phyloP scores from a whole-genome alignment of 192 early-diverging fungal genomes.

The Rhizophagus prolifer region DNA sequence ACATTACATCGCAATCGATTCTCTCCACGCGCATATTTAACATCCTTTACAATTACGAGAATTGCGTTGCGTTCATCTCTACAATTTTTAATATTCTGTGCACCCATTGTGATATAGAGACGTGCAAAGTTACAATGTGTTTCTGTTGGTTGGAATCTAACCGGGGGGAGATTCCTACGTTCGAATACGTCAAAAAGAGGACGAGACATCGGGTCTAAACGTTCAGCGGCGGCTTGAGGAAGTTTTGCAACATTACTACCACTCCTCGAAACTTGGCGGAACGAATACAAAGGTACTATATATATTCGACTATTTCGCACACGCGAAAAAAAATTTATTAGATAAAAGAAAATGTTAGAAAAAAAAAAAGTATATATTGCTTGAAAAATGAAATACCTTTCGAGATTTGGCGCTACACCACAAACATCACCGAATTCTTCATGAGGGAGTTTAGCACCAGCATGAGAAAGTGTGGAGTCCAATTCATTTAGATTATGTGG shows the following conservation, averaged over 20 bases:
- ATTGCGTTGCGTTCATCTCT: constrained; percentile 14
- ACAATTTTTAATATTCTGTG: not conserved
- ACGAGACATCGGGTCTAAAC: not conserved
- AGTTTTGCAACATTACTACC: not conserved
- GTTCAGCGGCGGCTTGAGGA: not conserved
- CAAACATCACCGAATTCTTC: constrained; percentile 10
- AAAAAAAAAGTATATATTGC: not conserved
- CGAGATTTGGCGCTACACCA: not conserved
- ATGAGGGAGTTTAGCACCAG: not conserved
- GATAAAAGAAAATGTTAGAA: not conserved
- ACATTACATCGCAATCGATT: constrained; percentile 27
- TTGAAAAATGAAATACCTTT: not conserved
- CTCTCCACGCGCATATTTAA: not conserved
- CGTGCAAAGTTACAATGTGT: not conserved
- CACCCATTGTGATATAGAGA: not conserved
- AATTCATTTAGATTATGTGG: not conserved
- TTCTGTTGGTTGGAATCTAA: not conserved
- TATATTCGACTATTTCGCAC: not conserved
- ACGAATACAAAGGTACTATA: not conserved
- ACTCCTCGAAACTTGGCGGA: not conserved
- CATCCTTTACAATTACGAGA: constrained; percentile 5
- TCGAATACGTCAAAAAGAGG: not conserved
- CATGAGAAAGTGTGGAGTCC: too few species aligned
- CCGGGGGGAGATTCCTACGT: not conserved
- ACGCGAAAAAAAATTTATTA: not conserved